Conservation (phyloP, 371 early-diverging fungal species). For the Haplosporangium sp. region DNA sequence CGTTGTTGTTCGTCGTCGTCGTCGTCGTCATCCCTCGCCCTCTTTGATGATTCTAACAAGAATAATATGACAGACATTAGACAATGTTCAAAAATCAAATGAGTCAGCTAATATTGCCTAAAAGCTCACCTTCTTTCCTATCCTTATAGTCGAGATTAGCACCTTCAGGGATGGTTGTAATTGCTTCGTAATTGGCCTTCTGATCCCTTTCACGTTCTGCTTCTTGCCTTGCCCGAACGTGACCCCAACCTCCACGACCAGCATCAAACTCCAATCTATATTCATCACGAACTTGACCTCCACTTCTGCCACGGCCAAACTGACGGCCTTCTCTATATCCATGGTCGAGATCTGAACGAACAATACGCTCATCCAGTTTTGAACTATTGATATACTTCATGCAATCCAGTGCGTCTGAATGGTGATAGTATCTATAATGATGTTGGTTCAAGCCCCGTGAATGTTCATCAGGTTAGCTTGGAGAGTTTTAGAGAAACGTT, state of each 20-base stretch:
- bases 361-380: slow-evolving; percentile 94
- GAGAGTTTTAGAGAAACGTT: not conserved
- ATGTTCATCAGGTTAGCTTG: not conserved
- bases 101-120: too few relatives aligned
- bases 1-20: slow-evolving; percentile 59
- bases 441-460: not conserved
- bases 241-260: slow-evolving; percentile 98
- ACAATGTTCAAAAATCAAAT: too few relatives aligned
- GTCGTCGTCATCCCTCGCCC: slow-evolving; percentile 60
- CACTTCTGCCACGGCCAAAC: slow-evolving; percentile 95
- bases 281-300: slow-evolving; percentile 97
- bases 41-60: slow-evolving; percentile 44
- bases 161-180: slow-evolving; percentile 71
- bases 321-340: slow-evolving; percentile 97
- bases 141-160: slow-evolving; percentile 68
- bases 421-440: slow-evolving; percentile 84
- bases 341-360: slow-evolving; percentile 97
- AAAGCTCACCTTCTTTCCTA: slow-evolving; percentile 42
- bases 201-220: slow-evolving; percentile 71
- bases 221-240: slow-evolving; percentile 73
- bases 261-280: slow-evolving; percentile 94
- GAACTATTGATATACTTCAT: slow-evolving; percentile 95
- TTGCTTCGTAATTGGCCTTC: slow-evolving; percentile 74
- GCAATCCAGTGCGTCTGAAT: slow-evolving; percentile 88
- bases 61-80: too few relatives aligned